Percentiles rank a stretch among this genome's conserved stretches.
These are phyloP conservation scores for Collybiopsis confluens DNA, from an alignment of 768 basidiomycete genomes.

Conservation along the genomic window DNA sequence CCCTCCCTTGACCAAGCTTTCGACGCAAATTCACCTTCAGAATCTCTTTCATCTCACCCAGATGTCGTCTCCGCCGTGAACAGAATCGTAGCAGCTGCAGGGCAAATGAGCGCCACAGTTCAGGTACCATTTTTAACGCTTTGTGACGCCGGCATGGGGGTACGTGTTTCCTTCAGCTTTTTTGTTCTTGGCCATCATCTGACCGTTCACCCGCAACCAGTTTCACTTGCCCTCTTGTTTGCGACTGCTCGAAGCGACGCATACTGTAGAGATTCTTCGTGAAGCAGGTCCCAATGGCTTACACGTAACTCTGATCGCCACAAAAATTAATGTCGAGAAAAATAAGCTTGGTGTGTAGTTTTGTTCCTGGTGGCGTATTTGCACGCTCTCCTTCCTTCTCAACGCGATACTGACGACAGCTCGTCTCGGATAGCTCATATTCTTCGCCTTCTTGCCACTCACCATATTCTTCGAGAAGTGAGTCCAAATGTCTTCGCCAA, in stretches of 20 bases:
- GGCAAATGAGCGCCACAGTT: conserved; percentile 61
- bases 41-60: conserved; percentile 57
- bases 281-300: conserved; percentile 53
- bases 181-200: conserved; percentile 3
- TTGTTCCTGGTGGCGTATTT: background rate
- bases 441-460: conserved; percentile 72
- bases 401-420: background rate
- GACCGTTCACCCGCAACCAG: conserved; percentile 29
- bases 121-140: conserved; percentile 68
- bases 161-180: conserved; percentile 28
- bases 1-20: conserved; percentile 51
- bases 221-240: conserved; percentile 75
- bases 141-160: conserved; percentile 69
- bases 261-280: conserved; percentile 65
- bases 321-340: conserved; percentile 38
- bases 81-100: conserved; percentile 64
- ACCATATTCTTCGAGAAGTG: conserved; percentile 69
- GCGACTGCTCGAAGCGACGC: conserved; percentile 67
- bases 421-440: conserved; percentile 48
- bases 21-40: conserved; percentile 41
- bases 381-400: background rate
- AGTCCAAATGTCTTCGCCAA: conserved; percentile 69
- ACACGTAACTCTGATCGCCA: conserved; percentile 44
- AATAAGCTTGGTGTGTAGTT: conserved; percentile 46
- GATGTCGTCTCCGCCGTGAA: conserved; percentile 55